Evolutionary conservation across 305 asterid genomes (phyloP), one percentile per base, ranked within the genome.

Genomic region (Salvia sclarea): DNA sequence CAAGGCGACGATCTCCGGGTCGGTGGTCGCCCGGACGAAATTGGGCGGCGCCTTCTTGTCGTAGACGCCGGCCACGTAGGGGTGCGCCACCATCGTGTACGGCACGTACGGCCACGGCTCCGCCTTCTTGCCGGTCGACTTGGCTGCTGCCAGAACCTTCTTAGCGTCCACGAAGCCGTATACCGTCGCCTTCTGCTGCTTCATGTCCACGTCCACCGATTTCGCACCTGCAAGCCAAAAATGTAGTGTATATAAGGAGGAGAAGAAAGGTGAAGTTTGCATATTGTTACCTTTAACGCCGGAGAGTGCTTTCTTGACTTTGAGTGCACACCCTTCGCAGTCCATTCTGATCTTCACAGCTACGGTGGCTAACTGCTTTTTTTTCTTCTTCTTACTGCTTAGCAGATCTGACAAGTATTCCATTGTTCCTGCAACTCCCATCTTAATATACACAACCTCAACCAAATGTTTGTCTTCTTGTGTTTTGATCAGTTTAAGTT

Each of bases 61-160:
- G 53, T 88, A 88, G n/a, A 85, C 95, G 0, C 92, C 95, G 6
- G 86, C 83, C 2, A 83, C 92, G 47, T 85, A 90, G 0, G 97
- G 97, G 53, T 86, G 96, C 0, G 92, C 90, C 4, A 85, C 80
- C 75, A 75, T 74, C 3, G 84, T 85, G 73, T 81, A 83, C 0
- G 95, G 91, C 1, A 90, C 83, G 31, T 82, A 88, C 1, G 96
- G 97, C 97, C 97, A 91, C 10, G 78, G 83, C 76, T 86, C 87
- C 0, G 79, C 92, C 50, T 59, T 75, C 79, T 88, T 91, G 2
- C 91, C 87, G 0, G 96, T 91, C 40, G 75, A 61, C 73, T 61
- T 28, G 20, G 76, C 92, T 20, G 75, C 79, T 66, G 37, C 52
- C 76, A 91, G 17, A 16, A 91, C 96, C 24, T 81, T 73, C 56